Evolutionary conservation across 208 protist species (phyloP).

Genomic region (Acanthamoeba healyi): DNA sequence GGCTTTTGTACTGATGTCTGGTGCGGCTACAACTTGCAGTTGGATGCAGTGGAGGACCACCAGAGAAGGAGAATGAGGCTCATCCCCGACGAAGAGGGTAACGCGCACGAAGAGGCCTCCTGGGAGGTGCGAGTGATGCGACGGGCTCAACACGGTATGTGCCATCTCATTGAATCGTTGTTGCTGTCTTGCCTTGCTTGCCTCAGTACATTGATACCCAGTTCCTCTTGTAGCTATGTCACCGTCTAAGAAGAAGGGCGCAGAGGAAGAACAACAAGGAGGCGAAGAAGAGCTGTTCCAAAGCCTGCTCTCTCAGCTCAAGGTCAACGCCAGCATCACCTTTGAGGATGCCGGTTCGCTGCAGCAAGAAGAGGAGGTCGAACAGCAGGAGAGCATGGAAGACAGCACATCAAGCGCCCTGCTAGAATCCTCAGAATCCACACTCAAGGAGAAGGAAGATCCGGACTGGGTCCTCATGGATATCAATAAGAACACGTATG

Average conservation of each 20-base stretch:
- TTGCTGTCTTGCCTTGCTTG: too few relatives aligned
- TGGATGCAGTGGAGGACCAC: neutral
- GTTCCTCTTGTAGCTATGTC: neutral
- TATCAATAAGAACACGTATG: neutral
- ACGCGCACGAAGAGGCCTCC: neutral
- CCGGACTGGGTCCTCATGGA: constrained; percentile 41
- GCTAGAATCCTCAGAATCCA: neutral
- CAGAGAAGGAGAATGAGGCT: neutral
- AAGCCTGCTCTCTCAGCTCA: neutral
- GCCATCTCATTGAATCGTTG: too few relatives aligned
- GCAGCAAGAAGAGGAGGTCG: constrained; percentile 1
- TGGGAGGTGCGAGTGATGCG: neutral
- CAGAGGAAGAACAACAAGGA: neutral
- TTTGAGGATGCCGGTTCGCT: neutral
- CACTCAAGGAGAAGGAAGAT: neutral
- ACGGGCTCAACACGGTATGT: neutral
- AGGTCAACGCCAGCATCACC: neutral
- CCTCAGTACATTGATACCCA: too few relatives aligned
- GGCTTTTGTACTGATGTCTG: too few relatives aligned
- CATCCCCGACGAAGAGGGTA: neutral
- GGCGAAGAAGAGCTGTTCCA: constrained; percentile 4
- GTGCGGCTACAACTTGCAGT: too few relatives aligned
- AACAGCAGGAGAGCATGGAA: too few relatives aligned
- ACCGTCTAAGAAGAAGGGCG: neutral
- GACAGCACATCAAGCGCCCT: too few relatives aligned